These are phyloP conservation scores for Flaveria linearis DNA, from an alignment of 129 eudicot species.

Conservation along the genomic window DNA sequence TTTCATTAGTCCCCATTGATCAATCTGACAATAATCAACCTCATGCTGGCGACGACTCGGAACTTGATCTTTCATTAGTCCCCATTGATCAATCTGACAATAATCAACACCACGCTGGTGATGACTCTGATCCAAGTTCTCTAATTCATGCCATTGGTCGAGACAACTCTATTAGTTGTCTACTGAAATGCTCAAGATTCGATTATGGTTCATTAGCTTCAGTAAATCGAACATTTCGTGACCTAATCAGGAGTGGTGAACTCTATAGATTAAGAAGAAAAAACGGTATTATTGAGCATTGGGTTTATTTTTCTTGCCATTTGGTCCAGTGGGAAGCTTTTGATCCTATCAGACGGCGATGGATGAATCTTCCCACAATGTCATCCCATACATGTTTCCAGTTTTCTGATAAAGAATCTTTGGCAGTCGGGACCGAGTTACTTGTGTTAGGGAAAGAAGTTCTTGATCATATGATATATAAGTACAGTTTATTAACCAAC, in stretches of 20 bases:
- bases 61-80: constrained; percentile 38
- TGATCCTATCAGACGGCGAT: constrained; percentile 60
- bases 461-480: constrained; percentile 53
- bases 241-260: constrained; percentile 60
- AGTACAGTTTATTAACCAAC: constrained; percentile 67
- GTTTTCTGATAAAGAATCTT: constrained; percentile 76
- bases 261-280: constrained; percentile 54
- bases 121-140: constrained; percentile 58
- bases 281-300: constrained; percentile 62
- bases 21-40: too few relatives aligned
- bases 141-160: constrained; percentile 59
- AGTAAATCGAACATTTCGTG: constrained; percentile 64
- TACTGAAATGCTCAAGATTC: constrained; percentile 67
- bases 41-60: too few relatives aligned
- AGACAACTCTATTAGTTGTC: constrained; percentile 71
- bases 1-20: too few relatives aligned
- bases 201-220: constrained; percentile 78
- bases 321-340: constrained; percentile 89
- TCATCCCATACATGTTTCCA: constrained; percentile 59
- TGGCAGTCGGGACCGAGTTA: constrained; percentile 85
- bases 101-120: constrained; percentile 18
- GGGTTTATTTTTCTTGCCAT: constrained; percentile 92
- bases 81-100: constrained; percentile 32
- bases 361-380: constrained; percentile 79
- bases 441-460: constrained; percentile 69